phyloP scores from a whole-genome alignment of 2,329 filamentous ascomycete genomes.

The Penicillium hordei region DNA sequence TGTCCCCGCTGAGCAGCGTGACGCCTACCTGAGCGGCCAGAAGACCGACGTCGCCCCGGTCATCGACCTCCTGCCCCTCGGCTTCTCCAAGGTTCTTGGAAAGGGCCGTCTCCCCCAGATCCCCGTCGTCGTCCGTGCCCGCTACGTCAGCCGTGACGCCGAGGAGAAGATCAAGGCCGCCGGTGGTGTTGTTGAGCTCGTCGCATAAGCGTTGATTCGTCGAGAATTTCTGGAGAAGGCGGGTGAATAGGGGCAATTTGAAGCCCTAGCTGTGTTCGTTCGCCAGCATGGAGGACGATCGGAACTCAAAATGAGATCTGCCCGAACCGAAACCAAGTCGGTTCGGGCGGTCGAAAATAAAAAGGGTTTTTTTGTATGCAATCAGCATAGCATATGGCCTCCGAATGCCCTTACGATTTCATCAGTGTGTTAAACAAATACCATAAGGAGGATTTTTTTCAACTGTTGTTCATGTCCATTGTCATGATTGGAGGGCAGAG shows the following conservation, averaged over 20 bases:
- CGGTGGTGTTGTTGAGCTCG: slow-evolving; percentile 92
- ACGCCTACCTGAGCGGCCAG: slow-evolving; percentile 78
- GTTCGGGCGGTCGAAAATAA: slow-evolving; percentile 36
- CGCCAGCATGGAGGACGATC: slow-evolving; percentile 27
- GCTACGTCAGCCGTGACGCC: slow-evolving; percentile 93
- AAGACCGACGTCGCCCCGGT: slow-evolving; percentile 93
- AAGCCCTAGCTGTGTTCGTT: slow-evolving; percentile 31
- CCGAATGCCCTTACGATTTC: slow-evolving; percentile 41
- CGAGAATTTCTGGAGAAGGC: slow-evolving; percentile 29
- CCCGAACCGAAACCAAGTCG: slow-evolving; percentile 28
- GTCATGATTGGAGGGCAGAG: not conserved
- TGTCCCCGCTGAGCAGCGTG: slow-evolving; percentile 87
- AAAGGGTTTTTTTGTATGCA: slow-evolving; percentile 39
- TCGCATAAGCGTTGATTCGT: slow-evolving; percentile 65
- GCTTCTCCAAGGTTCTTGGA: slow-evolving; percentile 98
- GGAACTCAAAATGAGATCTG: slow-evolving; percentile 34
- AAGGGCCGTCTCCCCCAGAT: slow-evolving; percentile 95
- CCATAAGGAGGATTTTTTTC: slow-evolving; percentile 34
- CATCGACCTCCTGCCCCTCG: slow-evolving; percentile 93
- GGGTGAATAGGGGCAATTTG: slow-evolving; percentile 31
- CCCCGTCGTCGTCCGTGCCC: slow-evolving; percentile 88
- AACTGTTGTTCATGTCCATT: slow-evolving; percentile 4
- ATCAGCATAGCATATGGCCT: slow-evolving; percentile 37
- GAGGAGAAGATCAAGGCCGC: slow-evolving; percentile 99
- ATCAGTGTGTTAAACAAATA: slow-evolving; percentile 39